Evolutionary conservation across 345 rosid genomes (phyloP), one percentile per base, ranked within the genome.

Genomic region (Chamaenerion angustifolium): DNA sequence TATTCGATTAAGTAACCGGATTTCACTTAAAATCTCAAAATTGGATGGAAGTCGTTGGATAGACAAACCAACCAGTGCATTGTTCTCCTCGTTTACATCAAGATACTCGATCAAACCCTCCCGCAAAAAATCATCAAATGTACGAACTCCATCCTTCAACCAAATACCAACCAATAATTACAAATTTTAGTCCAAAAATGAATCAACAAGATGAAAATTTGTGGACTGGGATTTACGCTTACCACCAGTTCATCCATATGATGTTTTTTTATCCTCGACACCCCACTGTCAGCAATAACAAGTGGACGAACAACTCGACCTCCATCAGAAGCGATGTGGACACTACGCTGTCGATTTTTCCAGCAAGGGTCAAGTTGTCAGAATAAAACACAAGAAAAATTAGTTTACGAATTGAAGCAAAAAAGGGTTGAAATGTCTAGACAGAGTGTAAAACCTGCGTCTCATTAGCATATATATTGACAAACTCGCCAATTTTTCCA

Each of bases 221-320:
- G 41, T 1, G 45, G 56, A 53, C 37, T 40, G 44, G 31, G 21
- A 44, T 17, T 31, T 31, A 66, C 53, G 61, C 69, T 62, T 67
- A 90, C 98, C 84, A 51, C 46, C 69, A 90, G 63, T 66, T 87
- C 96, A 71, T 78, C 77, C 95, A 90, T 90, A 71, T 90, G 96
- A 65, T 86, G 75, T 21, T 71, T 77, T 65, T 86, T 90, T 56
- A 90, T 75, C 72, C 96, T 80, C 60, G 98, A 81, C 61, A 78
- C 56, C 49, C 98, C 98, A 67, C 76, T 78, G 74, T 90, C 93
- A 41, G 93, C 96, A 64, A 90, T 81, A 64, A 90, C 98, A 52
- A 90, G 83, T 13, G 98, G 98, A 62, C 96, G 92, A 72, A 95
- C 86, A 65, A 90, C 98, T 58, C 98, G 84, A 53, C 98, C 98